Conservation (phyloP, 1,284 basidiomycete genomes). For the Sporisorium iseilematis-ciliati region DNA sequence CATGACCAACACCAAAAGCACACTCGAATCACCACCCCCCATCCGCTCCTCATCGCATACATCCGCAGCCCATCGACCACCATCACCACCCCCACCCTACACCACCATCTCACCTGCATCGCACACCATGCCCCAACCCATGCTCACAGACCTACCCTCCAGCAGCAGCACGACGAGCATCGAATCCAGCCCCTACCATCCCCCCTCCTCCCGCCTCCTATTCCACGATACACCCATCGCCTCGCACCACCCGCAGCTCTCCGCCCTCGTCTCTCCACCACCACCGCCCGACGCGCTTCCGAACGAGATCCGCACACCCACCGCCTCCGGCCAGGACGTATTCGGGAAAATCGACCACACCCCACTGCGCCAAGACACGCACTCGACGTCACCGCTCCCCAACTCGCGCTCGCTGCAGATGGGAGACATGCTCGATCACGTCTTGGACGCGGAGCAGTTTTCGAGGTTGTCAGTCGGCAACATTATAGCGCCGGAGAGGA, state of each 20-base stretch:
- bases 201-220: constrained; percentile 35
- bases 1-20: constrained; percentile 4
- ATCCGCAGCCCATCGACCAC: neutral
- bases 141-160: constrained; percentile 26
- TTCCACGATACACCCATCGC: constrained; percentile 42
- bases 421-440: constrained; percentile 45
- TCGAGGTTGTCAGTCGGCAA: constrained; percentile 38
- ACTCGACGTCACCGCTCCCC: constrained; percentile 46
- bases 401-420: constrained; percentile 43
- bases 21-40: constrained; percentile 29
- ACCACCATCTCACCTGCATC: constrained; percentile 1
- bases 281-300: constrained; percentile 7
- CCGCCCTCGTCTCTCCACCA: constrained; percentile 20
- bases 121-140: constrained; percentile 13
- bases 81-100: constrained; percentile 9
- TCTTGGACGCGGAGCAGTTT: constrained; percentile 28
- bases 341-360: constrained; percentile 50
- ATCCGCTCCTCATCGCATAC: constrained; percentile 18
- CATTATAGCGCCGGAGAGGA: constrained; percentile 44
- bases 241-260: neutral
- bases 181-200: constrained; percentile 24
- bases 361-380: constrained; percentile 35
- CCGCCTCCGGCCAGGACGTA: constrained; percentile 25
- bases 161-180: constrained; percentile 35
- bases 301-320: constrained; percentile 25